These are phyloP conservation scores for Penicillium expansum DNA, from an alignment of 2,329 filamentous ascomycete genomes.

Conservation along the genomic window DNA sequence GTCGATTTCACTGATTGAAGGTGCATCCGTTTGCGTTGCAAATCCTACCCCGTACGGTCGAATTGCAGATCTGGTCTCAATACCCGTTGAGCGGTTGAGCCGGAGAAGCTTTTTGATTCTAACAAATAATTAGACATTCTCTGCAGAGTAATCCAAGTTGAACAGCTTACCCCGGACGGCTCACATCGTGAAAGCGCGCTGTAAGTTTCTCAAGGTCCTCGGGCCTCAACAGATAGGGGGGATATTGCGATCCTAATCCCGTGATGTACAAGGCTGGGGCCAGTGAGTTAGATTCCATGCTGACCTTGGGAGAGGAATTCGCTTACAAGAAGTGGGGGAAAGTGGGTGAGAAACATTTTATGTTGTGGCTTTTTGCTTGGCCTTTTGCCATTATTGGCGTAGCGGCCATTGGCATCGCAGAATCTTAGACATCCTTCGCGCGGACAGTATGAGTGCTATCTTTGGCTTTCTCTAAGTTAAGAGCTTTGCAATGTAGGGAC, in stretches of 20 bases:
- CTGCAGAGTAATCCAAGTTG: neutral
- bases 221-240: neutral
- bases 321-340: neutral
- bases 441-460: too few relatives aligned
- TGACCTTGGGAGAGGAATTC: neutral
- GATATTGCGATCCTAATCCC: constrained; percentile 1
- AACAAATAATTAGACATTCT: neutral
- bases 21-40: neutral
- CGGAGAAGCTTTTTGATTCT: neutral
- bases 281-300: neutral
- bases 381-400: too few relatives aligned
- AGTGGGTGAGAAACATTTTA: neutral
- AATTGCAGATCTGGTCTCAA: constrained; percentile 2
- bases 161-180: neutral
- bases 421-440: too few relatives aligned
- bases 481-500: too few relatives aligned
- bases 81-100: neutral
- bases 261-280: neutral
- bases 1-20: neutral
- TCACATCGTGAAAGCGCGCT: neutral
- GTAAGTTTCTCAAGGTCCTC: neutral
- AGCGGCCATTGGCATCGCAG: too few relatives aligned
- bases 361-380: too few relatives aligned
- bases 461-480: too few relatives aligned
- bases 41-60: neutral